Percentiles rank a stretch among this genome's conserved stretches.
phyloP scores from a whole-genome alignment of 805 yeast genomes.

The Torulaspora indica region DNA sequence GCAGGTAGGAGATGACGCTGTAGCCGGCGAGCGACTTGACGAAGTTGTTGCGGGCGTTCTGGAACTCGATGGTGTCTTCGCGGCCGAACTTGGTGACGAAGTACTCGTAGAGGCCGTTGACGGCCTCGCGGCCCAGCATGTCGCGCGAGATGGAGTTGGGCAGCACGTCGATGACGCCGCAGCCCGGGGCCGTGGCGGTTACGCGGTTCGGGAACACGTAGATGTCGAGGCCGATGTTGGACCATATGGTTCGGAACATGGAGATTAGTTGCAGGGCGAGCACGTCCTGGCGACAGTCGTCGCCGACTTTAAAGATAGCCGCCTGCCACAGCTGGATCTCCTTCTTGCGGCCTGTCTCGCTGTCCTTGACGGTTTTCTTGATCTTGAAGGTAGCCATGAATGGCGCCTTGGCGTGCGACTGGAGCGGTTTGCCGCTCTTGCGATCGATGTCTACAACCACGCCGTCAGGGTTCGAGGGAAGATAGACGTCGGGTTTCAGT shows the following conservation, averaged over 20 bases:
- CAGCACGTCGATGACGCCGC: conserved; percentile 97
- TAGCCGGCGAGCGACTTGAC: conserved; percentile 93
- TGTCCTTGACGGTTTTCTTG: conserved; percentile 46
- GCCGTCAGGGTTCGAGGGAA: conserved; percentile 97
- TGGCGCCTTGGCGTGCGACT: conserved; percentile 98
- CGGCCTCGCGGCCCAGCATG: conserved; percentile 98
- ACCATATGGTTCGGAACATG: conserved; percentile 88
- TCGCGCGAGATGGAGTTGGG: conserved; percentile 95
- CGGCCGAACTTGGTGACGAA: conserved; percentile 90
- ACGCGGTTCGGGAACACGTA: conserved; percentile 92
- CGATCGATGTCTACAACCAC: conserved; percentile 87
- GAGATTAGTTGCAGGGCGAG: conserved; percentile 88
- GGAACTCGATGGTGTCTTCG: conserved; percentile 85
- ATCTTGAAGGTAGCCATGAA: conserved; percentile 94
- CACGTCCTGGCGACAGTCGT: conserved; percentile 97
- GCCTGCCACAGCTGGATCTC: conserved; percentile 76
- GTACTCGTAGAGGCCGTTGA: conserved; percentile 91
- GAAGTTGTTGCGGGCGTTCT: conserved; percentile 85
- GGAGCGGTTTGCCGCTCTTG: conserved; percentile 88
- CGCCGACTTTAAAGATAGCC: conserved; percentile 98
- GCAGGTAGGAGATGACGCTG: conserved; percentile 80
- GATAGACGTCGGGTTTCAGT: conserved; percentile 76
- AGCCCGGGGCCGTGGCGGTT: conserved; percentile 98
- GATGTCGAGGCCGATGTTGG: conserved; percentile 78
- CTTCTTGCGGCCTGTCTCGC: conserved; percentile 38